These are phyloP conservation scores for Paramecium pentaurelia DNA, from an alignment of 73 alveolate genomes.

Conservation along the genomic window DNA sequence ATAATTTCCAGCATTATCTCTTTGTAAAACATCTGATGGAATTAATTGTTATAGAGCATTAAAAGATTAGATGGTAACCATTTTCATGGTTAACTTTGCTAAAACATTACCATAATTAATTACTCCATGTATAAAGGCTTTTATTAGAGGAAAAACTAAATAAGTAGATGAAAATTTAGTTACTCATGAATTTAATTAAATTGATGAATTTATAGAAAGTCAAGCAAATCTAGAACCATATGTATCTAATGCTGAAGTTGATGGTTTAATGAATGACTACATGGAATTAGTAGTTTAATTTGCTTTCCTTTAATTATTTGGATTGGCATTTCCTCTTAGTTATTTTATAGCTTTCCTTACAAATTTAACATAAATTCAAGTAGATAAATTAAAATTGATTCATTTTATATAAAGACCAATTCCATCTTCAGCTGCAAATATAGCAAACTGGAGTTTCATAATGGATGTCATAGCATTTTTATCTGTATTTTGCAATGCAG, in stretches of 20 bases:
- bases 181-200: constrained; percentile 11
- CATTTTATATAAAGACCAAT: constrained; percentile 66
- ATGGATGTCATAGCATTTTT: constrained; percentile 50
- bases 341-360: constrained; percentile 57
- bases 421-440: constrained; percentile 61
- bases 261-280: constrained; percentile 67
- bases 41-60: constrained; percentile 55
- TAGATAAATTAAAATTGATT: constrained; percentile 55
- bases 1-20: neutral
- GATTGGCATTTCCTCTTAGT: constrained; percentile 67
- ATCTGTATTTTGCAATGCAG: constrained; percentile 67
- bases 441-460: constrained; percentile 59
- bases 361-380: constrained; percentile 51
- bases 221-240: constrained; percentile 53
- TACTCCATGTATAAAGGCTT: constrained; percentile 38
- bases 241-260: constrained; percentile 55
- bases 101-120: constrained; percentile 61
- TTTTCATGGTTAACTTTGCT: constrained; percentile 53
- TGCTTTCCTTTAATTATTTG: constrained; percentile 60
- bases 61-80: constrained; percentile 58
- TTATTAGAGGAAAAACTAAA: neutral
- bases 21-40: neutral
- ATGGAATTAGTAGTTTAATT: constrained; percentile 63
- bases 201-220: constrained; percentile 54
- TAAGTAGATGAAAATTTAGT: constrained; percentile 28